Percentiles rank a stretch among this genome's conserved stretches.
These are phyloP conservation scores for Saccharomycopsis schoenii DNA, from an alignment of 805 yeast genomes.

Conservation along the genomic window DNA sequence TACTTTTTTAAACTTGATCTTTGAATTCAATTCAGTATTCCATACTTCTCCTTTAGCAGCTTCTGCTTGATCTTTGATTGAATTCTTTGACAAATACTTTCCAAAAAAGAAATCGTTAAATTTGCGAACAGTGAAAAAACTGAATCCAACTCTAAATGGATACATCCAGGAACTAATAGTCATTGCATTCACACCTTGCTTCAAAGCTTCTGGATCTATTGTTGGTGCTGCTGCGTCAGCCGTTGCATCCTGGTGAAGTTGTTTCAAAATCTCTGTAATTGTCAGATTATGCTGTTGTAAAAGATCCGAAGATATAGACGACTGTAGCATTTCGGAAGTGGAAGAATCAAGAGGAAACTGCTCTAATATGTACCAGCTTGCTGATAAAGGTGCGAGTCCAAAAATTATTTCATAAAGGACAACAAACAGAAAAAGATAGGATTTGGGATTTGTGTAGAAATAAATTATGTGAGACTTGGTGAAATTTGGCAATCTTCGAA, in stretches of 20 bases:
- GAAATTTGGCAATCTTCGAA: neutral
- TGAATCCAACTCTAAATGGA: neutral
- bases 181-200: neutral
- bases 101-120: neutral
- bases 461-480: neutral
- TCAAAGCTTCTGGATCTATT: neutral
- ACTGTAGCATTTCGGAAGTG: neutral
- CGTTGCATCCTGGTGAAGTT: neutral
- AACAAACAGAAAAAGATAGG: neutral
- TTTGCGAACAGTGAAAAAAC: neutral
- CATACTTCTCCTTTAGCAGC: neutral
- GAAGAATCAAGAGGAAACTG: neutral
- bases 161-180: neutral
- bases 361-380: neutral
- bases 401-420: neutral
- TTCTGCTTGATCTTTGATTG: neutral
- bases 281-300: neutral
- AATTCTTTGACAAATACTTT: neutral
- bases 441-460: neutral
- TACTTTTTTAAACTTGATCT: neutral
- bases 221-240: neutral
- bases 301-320: neutral
- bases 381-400: neutral
- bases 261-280: neutral
- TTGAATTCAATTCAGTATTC: neutral